Conservation (phyloP, 768 basidiomycete species). For the Lanmaoa pseudosensibilis region DNA sequence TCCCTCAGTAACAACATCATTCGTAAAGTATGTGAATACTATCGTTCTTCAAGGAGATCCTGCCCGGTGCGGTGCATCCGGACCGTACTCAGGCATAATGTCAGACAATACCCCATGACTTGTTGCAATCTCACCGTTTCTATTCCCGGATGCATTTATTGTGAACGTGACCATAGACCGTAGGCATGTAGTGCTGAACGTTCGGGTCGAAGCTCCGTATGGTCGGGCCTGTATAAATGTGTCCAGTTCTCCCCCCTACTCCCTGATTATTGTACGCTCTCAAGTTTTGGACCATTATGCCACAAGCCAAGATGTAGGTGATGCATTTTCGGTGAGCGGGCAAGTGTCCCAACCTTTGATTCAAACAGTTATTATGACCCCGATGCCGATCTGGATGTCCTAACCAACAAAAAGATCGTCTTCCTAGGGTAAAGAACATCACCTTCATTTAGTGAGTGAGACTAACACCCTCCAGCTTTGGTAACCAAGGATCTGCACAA, state of each 20-base stretch:
- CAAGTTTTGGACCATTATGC: conserved; percentile 8
- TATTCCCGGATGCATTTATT: conserved; percentile 4
- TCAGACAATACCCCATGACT: conserved; percentile 16
- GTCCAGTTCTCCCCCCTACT: background rate
- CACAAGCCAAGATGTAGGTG: conserved; percentile 57
- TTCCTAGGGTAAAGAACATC: conserved; percentile 51
- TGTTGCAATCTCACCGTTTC: conserved; percentile 10
- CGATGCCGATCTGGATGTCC: conserved; percentile 52
- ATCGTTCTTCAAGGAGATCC: background rate
- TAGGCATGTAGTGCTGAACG: background rate
- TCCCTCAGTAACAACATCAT: too few relatives aligned
- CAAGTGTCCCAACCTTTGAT: background rate
- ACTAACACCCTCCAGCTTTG: conserved; percentile 42
- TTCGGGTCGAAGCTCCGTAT: conserved; percentile 5
- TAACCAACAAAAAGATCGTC: conserved; percentile 53
- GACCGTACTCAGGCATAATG: conserved; percentile 8
- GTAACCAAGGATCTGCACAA: conserved; percentile 66
- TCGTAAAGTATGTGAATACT: background rate
- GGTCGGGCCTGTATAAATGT: conserved; percentile 3
- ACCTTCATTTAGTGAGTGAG: background rate
- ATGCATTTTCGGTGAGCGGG: background rate
- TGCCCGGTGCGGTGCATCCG: conserved; percentile 1
- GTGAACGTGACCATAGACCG: conserved; percentile 11
- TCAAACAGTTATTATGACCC: conserved; percentile 50
- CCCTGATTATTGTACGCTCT: background rate